Evolutionary conservation across 2,329 filamentous ascomycete genomes (phyloP).

Genomic region (Endothia cerciana): DNA sequence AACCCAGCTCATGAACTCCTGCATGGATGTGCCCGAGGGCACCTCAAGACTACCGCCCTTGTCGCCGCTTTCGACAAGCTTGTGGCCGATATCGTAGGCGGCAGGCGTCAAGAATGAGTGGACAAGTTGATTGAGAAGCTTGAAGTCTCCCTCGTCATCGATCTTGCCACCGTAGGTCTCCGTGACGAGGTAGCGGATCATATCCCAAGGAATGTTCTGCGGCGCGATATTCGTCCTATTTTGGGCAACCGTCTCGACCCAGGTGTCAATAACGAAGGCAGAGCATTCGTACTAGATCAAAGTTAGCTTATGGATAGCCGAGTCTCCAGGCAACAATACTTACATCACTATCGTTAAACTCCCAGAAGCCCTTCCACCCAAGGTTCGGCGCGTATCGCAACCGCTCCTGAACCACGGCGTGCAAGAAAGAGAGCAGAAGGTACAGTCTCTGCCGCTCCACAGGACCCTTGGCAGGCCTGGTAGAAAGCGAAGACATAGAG

Average conservation of each 20-base stretch:
- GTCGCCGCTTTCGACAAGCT: slow-evolving; percentile 71
- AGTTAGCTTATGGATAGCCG: slow-evolving; percentile 29
- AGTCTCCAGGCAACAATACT: slow-evolving; percentile 49
- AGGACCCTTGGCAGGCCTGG: slow-evolving; percentile 76
- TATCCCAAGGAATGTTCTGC: slow-evolving; percentile 93
- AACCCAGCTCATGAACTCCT: slow-evolving; percentile 90
- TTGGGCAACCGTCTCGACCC: slow-evolving; percentile 82
- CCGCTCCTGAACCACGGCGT: slow-evolving; percentile 93
- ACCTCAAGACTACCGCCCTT: slow-evolving; percentile 69
- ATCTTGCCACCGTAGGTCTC: slow-evolving; percentile 99
- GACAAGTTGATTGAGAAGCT: slow-evolving; percentile 73
- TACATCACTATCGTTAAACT: slow-evolving; percentile 99
- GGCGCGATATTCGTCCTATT: slow-evolving; percentile 92
- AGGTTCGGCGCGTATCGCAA: slow-evolving; percentile 90
- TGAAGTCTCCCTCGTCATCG: slow-evolving; percentile 85
- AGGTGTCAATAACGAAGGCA: slow-evolving; percentile 92
- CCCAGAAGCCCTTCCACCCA: slow-evolving; percentile 99
- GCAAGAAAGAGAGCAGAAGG: slow-evolving; percentile 87
- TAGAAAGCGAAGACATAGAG: slow-evolving; percentile 81
- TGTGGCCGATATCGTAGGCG: slow-evolving; percentile 91
- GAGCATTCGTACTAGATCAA: slow-evolving; percentile 86
- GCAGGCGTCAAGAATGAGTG: slow-evolving; percentile 78
- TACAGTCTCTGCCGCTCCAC: slow-evolving; percentile 92
- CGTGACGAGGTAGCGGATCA: slow-evolving; percentile 86
- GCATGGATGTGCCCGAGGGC: slow-evolving; percentile 78